Evolutionary conservation across 2,329 filamentous ascomycete genomes (phyloP).

Genomic region (Apiospora hydei): DNA sequence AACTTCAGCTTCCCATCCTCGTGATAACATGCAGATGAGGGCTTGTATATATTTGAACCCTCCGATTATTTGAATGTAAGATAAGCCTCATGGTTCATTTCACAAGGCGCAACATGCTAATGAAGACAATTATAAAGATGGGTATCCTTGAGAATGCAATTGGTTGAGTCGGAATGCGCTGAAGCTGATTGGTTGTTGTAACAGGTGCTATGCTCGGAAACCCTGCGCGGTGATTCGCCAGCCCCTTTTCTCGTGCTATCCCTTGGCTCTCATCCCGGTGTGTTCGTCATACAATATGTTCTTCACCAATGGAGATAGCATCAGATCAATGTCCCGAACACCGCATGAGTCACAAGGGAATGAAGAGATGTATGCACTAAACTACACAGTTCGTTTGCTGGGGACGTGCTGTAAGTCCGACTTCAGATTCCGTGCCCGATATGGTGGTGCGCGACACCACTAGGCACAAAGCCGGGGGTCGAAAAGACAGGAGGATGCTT

Average conservation of each 20-base stretch:
- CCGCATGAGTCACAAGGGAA: neutral
- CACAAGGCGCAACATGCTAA: too few species aligned
- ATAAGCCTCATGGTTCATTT: too few species aligned
- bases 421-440: neutral
- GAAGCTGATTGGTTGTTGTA: neutral
- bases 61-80: too few species aligned
- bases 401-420: neutral
- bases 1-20: too few species aligned
- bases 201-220: slow-evolving; percentile 31
- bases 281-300: neutral
- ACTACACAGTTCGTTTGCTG: neutral
- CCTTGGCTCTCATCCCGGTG: neutral
- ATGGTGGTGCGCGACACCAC: neutral
- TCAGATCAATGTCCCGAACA: neutral
- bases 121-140: too few species aligned
- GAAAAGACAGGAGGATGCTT: too few species aligned
- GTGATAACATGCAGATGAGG: too few species aligned
- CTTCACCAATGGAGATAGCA: neutral
- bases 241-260: neutral
- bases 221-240: slow-evolving; percentile 30
- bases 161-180: neutral
- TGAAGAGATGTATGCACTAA: fast-evolving
- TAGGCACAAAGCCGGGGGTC: neutral
- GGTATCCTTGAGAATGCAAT: neutral
- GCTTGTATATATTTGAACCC: too few species aligned